These are phyloP conservation scores for Linnemannia hyalina DNA, from an alignment of 192 early-diverging fungal genomes.

Conservation along the genomic window DNA sequence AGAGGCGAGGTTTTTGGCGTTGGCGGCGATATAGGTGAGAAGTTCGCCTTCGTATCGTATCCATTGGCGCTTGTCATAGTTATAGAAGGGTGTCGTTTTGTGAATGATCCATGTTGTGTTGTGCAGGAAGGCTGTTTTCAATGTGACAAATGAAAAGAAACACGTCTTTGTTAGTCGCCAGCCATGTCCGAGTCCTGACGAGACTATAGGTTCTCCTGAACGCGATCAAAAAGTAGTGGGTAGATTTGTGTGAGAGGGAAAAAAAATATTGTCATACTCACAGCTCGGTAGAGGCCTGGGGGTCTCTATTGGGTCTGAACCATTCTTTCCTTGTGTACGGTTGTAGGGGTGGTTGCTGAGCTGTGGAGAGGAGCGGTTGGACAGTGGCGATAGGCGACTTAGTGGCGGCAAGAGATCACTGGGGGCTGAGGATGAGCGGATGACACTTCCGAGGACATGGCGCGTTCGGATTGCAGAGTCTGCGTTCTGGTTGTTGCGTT, in stretches of 20 bases:
- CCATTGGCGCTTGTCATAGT: constrained; percentile 14
- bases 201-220: too few relatives aligned
- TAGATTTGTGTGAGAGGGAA: too few relatives aligned
- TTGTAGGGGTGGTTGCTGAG: background rate
- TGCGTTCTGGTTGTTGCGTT: background rate
- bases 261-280: background rate
- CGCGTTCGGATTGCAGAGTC: background rate
- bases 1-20: constrained; percentile 26
- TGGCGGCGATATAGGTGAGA: constrained; percentile 33
- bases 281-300: background rate
- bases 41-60: constrained; percentile 34
- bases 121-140: constrained; percentile 15
- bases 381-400: background rate
- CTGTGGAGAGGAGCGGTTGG: background rate
- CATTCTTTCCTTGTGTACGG: background rate
- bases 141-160: background rate
- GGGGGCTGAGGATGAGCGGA: background rate
- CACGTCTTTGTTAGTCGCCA: background rate
- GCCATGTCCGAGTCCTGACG: background rate
- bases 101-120: constrained; percentile 51
- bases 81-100: constrained; percentile 47
- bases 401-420: background rate
- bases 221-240: background rate
- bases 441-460: constrained; percentile 4
- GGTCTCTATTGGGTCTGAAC: background rate